These are phyloP conservation scores for Malassezia psittaci DNA, from an alignment of 1,284 basidiomycete genomes.

Conservation along the genomic window DNA sequence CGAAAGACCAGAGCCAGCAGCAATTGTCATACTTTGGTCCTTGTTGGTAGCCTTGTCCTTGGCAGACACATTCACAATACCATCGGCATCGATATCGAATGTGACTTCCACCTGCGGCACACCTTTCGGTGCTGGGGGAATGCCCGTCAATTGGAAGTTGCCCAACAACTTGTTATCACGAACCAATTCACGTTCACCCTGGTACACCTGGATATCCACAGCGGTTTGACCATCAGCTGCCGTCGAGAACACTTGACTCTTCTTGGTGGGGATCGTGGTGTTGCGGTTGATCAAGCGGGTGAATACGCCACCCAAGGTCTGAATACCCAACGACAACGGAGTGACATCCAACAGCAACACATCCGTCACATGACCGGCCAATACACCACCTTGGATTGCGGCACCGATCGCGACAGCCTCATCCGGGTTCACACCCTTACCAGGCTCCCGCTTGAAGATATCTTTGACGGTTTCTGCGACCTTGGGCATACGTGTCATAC, in stretches of 20 bases:
- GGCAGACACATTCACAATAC: constrained; percentile 92
- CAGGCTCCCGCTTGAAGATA: constrained; percentile 86
- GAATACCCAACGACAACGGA: constrained; percentile 84
- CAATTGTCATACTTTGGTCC: constrained; percentile 94
- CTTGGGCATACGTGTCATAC: constrained; percentile 94
- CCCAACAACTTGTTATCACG: constrained; percentile 98
- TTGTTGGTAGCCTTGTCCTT: constrained; percentile 95
- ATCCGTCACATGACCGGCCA: constrained; percentile 90
- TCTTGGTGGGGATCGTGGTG: constrained; percentile 98
- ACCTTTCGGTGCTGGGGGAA: constrained; percentile 94
- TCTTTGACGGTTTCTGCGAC: constrained; percentile 84
- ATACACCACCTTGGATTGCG: constrained; percentile 85
- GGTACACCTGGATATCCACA: constrained; percentile 80
- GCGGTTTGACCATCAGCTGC: constrained; percentile 67
- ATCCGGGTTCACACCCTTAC: constrained; percentile 95
- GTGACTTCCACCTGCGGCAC: constrained; percentile 98
- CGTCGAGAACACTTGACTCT: constrained; percentile 96
- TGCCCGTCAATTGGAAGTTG: constrained; percentile 96
- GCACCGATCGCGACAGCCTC: constrained; percentile 89
- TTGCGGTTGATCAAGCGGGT: constrained; percentile 70
- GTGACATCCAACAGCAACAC: constrained; percentile 93
- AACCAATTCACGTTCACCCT: constrained; percentile 95
- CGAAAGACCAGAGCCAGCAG: constrained; percentile 87
- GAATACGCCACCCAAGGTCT: constrained; percentile 98
- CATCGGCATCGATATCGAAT: constrained; percentile 95